Evolutionary conservation across 1,284 basidiomycete species (phyloP).

Genomic region (Heterobasidion parviporum): DNA sequence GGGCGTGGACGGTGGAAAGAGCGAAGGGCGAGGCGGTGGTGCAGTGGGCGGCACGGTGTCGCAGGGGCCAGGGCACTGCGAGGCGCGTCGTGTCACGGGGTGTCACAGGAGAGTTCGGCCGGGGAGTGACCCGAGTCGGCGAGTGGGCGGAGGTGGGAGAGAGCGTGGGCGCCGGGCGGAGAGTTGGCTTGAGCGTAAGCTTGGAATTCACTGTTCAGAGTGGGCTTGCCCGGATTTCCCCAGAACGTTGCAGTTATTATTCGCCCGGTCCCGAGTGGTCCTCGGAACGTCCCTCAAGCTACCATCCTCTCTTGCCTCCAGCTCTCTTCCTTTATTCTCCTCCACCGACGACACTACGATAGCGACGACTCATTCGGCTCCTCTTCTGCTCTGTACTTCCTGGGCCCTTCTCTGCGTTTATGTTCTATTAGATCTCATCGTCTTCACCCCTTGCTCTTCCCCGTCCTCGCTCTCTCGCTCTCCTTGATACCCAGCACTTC

Average conservation of each 20-base stretch:
- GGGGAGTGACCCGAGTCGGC: no score
- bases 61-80: background rate
- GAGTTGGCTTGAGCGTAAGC: no score
- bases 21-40: background rate
- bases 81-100: background rate
- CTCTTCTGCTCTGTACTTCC: slow-evolving; percentile 3
- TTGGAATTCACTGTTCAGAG: no score
- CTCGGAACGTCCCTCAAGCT: background rate
- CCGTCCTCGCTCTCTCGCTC: slow-evolving; percentile 1
- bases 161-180: no score
- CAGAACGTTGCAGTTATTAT: background rate
- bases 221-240: background rate
- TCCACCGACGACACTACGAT: slow-evolving; percentile 4
- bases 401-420: slow-evolving; percentile 3
- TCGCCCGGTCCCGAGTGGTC: background rate
- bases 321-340: background rate
- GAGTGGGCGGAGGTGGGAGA: no score
- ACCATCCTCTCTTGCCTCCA: background rate
- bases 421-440: slow-evolving; percentile 15
- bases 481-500: background rate
- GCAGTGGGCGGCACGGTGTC: background rate
- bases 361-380: background rate
- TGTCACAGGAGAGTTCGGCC: background rate
- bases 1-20: slow-evolving; percentile 6
- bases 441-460: background rate